Evolutionary conservation across 73 alveolate genomes (phyloP).

Genomic region (Paramecium octaurelia): DNA sequence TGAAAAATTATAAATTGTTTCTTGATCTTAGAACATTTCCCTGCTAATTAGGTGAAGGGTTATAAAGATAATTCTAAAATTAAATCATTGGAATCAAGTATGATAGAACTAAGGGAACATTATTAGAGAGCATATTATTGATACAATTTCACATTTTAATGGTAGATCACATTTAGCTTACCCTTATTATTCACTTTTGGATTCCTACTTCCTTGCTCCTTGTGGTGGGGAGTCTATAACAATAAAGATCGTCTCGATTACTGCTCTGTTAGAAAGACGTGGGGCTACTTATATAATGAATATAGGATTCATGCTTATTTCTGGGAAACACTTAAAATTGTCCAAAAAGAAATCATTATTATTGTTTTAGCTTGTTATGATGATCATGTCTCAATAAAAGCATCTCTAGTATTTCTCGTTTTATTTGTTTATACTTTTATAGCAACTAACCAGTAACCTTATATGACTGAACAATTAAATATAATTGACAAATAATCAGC

Average conservation of each 20-base stretch:
- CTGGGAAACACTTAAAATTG: slow-evolving; percentile 1
- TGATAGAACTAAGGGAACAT: neutral
- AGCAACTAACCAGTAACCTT: neutral
- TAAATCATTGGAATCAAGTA: neutral
- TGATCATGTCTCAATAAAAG: neutral
- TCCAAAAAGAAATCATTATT: neutral
- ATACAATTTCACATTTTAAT: neutral
- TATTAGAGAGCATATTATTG: slow-evolving; percentile 48
- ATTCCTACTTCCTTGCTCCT: neutral
- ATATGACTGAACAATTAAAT: neutral
- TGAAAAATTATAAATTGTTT: neutral
- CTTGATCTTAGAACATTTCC: neutral
- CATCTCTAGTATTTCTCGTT: neutral
- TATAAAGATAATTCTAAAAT: neutral
- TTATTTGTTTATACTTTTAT: neutral
- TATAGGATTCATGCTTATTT: neutral
- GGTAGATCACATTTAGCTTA: neutral
- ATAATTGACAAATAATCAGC: neutral
- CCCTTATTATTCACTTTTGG: neutral
- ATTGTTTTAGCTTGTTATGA: neutral
- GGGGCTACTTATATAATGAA: slow-evolving; percentile 25
- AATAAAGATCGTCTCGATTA: neutral
- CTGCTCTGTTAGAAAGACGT: neutral
- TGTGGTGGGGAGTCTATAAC: neutral
- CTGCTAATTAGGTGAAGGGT: neutral